Conservation (phyloP, 352 stramenopile genomes). For the Globisporangium mamillatum region DNA sequence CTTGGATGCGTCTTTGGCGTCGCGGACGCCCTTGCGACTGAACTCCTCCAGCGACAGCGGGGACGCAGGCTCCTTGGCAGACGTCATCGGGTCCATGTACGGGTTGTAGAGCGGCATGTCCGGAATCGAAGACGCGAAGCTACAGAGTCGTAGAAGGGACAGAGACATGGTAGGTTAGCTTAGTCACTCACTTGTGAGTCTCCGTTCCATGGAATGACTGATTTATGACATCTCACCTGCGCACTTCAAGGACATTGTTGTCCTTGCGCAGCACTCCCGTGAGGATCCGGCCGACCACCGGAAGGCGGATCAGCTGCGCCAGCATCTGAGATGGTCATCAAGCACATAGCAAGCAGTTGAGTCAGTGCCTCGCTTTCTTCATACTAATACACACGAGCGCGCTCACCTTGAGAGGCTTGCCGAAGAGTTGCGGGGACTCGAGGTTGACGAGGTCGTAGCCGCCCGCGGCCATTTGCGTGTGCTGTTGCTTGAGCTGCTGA, state of each 20-base stretch:
- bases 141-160: conserved; percentile 3
- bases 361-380: no score
- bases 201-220: background rate
- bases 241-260: conserved; percentile 63
- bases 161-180: background rate
- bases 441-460: conserved; percentile 59
- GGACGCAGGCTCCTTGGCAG: conserved; percentile 13
- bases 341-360: background rate
- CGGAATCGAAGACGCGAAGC: conserved; percentile 53
- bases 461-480: conserved; percentile 20
- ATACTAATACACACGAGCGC: background rate
- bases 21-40: conserved; percentile 20
- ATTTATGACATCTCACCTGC: conserved; percentile 23
- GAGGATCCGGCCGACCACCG: conserved; percentile 47
- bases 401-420: conserved; percentile 37
- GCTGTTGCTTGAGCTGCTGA: conserved; percentile 34
- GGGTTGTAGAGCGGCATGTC: conserved; percentile 85
- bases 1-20: conserved; percentile 6
- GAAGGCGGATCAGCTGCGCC: conserved; percentile 41
- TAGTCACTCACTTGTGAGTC: background rate
- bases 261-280: conserved; percentile 45
- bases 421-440: conserved; percentile 42
- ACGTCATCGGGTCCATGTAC: conserved; percentile 44
- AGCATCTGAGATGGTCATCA: conserved; percentile 10
- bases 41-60: conserved; percentile 31